A percentile compares a stretch with the other conserved stretches of the same genome.
phyloP scores from a whole-genome alignment of 2,329 filamentous ascomycete genomes.

The Endocalyx cinctus region DNA sequence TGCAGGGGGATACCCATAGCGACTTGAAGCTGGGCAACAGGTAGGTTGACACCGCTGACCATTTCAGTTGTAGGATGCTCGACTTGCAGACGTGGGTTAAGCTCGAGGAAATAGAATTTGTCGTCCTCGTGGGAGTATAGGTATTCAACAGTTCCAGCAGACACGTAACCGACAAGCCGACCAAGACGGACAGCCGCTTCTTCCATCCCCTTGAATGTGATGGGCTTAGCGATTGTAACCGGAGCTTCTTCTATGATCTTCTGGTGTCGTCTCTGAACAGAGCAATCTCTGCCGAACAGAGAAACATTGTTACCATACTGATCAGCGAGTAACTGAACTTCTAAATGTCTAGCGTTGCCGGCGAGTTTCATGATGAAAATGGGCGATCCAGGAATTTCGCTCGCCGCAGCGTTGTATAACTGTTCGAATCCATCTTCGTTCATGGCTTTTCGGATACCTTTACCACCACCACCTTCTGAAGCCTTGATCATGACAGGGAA shows the following conservation, averaged over 20 bases:
- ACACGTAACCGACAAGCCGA: constrained; percentile 94
- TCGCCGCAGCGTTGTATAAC: constrained; percentile 92
- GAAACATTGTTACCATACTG: constrained; percentile 99
- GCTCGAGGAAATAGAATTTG: constrained; percentile 98
- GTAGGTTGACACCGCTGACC: constrained; percentile 96
- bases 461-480: constrained; percentile 98
- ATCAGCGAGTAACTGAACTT: constrained; percentile 95
- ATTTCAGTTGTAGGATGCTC: constrained; percentile 99
- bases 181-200: constrained; percentile 91
- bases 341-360: constrained; percentile 91
- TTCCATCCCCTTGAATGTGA: constrained; percentile 95
- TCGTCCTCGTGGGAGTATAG: constrained; percentile 96
- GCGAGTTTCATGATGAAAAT: constrained; percentile 99
- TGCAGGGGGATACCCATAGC: constrained; percentile 98
- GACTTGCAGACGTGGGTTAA: constrained; percentile 98
- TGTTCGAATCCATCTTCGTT: constrained; percentile 77
- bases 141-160: constrained; percentile 97
- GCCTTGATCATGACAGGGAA: constrained; percentile 99
- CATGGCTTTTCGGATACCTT: constrained; percentile 95
- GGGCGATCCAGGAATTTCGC: constrained; percentile 95
- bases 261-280: constrained; percentile 95
- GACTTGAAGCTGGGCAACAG: constrained; percentile 95
- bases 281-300: constrained; percentile 96
- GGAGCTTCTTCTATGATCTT: constrained; percentile 99
- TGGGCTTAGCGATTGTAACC: constrained; percentile 86